Conservation (phyloP, 1,139 yeast species). For the Saccharomyces hybrid region DNA sequence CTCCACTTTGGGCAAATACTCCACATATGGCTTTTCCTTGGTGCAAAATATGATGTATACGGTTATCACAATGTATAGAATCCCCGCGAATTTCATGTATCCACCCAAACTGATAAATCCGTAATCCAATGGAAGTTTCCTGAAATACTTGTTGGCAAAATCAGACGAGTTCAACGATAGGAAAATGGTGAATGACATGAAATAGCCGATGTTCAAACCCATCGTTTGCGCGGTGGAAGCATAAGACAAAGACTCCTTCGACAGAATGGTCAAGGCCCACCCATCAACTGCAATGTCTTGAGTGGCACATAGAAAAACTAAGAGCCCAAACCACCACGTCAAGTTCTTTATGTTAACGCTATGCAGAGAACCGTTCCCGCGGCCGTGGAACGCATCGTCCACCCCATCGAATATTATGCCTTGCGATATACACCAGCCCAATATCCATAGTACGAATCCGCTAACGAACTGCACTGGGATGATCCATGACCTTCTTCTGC, state of each 20-base stretch:
- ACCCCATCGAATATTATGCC: slow-evolving; percentile 53
- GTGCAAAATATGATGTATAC: slow-evolving; percentile 47
- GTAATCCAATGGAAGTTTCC: slow-evolving; percentile 49
- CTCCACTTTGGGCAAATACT: slow-evolving; percentile 16
- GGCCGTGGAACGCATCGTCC: slow-evolving; percentile 33
- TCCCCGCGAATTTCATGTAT: slow-evolving; percentile 73
- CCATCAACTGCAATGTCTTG: slow-evolving; percentile 99
- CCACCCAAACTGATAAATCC: slow-evolving; percentile 70
- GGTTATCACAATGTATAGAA: slow-evolving; percentile 63
- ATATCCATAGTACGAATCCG: slow-evolving; percentile 54
- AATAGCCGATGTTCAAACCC: slow-evolving; percentile 90
- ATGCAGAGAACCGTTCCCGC: slow-evolving; percentile 8
- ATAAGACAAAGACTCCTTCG: slow-evolving; percentile 72
- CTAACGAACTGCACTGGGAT: slow-evolving; percentile 80
- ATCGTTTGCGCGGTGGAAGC: slow-evolving; percentile 97
- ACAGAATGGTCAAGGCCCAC: slow-evolving; percentile 88
- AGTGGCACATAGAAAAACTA: slow-evolving; percentile 88
- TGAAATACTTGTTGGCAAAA: slow-evolving; percentile 77
- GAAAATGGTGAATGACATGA: slow-evolving; percentile 82
- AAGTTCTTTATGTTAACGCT: slow-evolving; percentile 19
- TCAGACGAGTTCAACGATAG: slow-evolving; percentile 87
- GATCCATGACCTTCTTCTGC: slow-evolving; percentile 90
- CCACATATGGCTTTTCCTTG: slow-evolving; percentile 54
- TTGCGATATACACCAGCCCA: slow-evolving; percentile 48
- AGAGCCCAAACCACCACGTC: slow-evolving; percentile 53